Base-by-base conservation (phyloP, 192 early-diverging fungal genomes). In the Funneliformis mosseae region DNA sequence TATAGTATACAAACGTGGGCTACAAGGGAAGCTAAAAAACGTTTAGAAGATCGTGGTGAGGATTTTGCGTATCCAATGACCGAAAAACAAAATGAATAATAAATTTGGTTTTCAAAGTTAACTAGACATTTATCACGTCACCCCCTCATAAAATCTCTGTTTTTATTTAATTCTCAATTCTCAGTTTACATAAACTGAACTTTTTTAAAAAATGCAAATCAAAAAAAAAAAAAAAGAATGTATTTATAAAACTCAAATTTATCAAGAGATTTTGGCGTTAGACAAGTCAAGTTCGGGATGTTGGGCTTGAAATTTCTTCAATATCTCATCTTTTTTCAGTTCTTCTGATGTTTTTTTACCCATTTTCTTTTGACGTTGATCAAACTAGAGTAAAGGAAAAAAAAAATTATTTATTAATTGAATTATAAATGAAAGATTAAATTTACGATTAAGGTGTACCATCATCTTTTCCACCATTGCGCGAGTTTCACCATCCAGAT, bases 381-480 rank as follows among this genome's bases (percentile, higher is more conserved):
- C 96, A 87, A 92, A 97, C 95, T 95, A 73, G 0, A 55, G 21
- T n/a, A 55, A 21, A 55, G 0, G 73, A 46, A 23, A 76, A 42
- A n/a, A 55, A 76, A 75, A 27, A 73, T 46, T 38, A 11, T 14
- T 14, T 81, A 77, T 25, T 33, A 28, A 33, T 63, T 45, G 8
- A 76, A 62, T 33, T 33, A 2, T 67, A 80, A 27, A 21, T 42
- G 28, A 38, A 73, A 75, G 9, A 14, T 25, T 7, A 46, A 60
- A 38, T 25, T 80, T n/a, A 42, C 12, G 33, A 18, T 21, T 38
- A 63, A 67, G 18, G 41, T 38, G 14, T 87, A 95, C 95, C 95
- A 97, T 96, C 96, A 97, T 97, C 83, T 97, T 97, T 79, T 97
- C 96, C 42, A 97, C 95, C 96, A 97, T 97, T 43, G 88, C 88